Evolutionary conservation across 2,329 filamentous ascomycete species (phyloP).

Genomic region (Ophiosphaerella herpotricha): DNA sequence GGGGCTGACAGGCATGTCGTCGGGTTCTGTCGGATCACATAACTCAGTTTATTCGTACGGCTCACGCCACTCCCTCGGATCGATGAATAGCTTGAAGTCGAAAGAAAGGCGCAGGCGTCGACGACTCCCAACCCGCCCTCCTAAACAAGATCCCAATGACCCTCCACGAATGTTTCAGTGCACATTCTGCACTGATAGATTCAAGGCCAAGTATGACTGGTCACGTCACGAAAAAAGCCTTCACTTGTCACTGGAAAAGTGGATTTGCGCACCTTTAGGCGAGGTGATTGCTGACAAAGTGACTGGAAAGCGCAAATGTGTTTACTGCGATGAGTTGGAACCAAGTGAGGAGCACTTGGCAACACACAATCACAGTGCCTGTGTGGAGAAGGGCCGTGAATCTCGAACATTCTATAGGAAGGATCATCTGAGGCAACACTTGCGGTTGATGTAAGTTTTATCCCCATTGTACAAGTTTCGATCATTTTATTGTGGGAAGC

Average conservation of each 20-base stretch:
- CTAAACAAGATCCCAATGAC: constrained; percentile 28
- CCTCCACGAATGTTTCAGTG: constrained; percentile 40
- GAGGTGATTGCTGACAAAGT: constrained; percentile 60
- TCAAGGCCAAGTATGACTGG: constrained; percentile 50
- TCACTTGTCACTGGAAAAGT: constrained; percentile 47
- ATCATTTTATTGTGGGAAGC: background rate
- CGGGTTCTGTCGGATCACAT: constrained; percentile 59
- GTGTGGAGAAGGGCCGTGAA: constrained; percentile 67
- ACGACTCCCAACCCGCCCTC: constrained; percentile 49
- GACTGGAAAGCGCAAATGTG: constrained; percentile 62
- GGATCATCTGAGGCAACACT: constrained; percentile 65
- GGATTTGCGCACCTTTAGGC: constrained; percentile 63
- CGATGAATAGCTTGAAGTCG: constrained; percentile 57
- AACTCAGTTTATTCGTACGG: constrained; percentile 62
- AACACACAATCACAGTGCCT: constrained; percentile 64
- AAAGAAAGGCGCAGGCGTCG: constrained; percentile 63
- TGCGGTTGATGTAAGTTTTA: constrained; percentile 56
- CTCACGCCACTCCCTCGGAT: constrained; percentile 61
- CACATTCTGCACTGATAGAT: constrained; percentile 47
- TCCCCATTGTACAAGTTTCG: background rate
- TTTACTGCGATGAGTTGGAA: constrained; percentile 61
- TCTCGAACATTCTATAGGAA: constrained; percentile 69
- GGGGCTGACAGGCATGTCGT: constrained; percentile 55
- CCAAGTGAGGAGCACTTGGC: constrained; percentile 62
- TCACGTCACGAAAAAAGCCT: constrained; percentile 48